These are phyloP conservation scores for Metrosideros polymorpha DNA, from an alignment of 441 rosid species.

Conservation along the genomic window DNA sequence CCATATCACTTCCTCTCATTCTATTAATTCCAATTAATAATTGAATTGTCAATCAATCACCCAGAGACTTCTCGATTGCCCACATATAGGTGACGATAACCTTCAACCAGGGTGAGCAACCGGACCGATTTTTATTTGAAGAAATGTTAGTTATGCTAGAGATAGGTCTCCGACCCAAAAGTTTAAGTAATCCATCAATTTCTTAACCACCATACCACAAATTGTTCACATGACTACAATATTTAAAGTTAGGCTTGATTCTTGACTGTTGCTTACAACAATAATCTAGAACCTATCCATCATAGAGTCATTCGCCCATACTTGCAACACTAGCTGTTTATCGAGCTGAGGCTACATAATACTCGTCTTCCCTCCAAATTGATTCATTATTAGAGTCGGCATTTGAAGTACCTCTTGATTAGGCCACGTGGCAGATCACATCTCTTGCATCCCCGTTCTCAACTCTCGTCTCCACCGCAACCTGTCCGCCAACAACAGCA, in stretches of 20 bases:
- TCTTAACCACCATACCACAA: not conserved
- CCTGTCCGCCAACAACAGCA: constrained; percentile 7
- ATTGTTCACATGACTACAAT: accelerated
- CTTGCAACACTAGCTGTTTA: not conserved
- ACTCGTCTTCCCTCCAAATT: not conserved
- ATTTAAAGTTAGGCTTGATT: no score
- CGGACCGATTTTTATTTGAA: not conserved
- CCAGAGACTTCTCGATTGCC: not conserved
- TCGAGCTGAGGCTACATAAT: not conserved
- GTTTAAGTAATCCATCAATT: not conserved
- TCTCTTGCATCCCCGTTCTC: constrained; percentile 49
- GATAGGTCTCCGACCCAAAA: not conserved
- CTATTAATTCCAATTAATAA: not conserved
- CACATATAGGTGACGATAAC: not conserved
- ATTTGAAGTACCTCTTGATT: constrained; percentile 35
- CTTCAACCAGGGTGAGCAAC: not conserved
- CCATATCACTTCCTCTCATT: not conserved
- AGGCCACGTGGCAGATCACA: constrained; percentile 34
- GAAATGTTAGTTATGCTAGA: not conserved
- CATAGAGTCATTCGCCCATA: not conserved
- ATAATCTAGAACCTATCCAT: not conserved
- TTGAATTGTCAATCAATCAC: not conserved
- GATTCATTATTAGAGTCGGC: not conserved
- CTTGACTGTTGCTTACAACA: no score
- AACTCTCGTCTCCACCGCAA: constrained; percentile 32